Evolutionary conservation across 345 rosid species (phyloP).

Genomic region (Eucalyptus sideroxylon): DNA sequence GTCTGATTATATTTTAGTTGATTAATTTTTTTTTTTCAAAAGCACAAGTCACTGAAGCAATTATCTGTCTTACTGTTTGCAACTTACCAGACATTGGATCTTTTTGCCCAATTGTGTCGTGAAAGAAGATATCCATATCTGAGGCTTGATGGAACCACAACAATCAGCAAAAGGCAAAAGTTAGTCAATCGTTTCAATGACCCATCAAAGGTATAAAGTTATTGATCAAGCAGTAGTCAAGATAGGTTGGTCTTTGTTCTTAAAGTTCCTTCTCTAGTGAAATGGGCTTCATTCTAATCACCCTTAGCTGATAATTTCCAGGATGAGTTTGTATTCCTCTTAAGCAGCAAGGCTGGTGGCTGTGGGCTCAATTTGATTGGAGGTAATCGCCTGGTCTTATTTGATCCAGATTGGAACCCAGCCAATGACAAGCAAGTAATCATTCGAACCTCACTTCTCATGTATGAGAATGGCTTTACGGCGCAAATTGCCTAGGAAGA

Average conservation of each 20-base stretch:
- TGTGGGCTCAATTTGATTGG: slow-evolving; percentile 97
- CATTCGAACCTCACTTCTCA: neutral
- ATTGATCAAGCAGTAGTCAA: neutral
- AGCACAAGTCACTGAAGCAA: neutral
- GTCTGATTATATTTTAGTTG: neutral
- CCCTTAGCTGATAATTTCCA: slow-evolving; percentile 10
- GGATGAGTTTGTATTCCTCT: slow-evolving; percentile 95
- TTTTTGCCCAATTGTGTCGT: slow-evolving; percentile 92
- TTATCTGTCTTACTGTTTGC: neutral
- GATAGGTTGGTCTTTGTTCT: neutral
- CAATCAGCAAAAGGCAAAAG: slow-evolving; percentile 94
- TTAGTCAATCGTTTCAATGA: slow-evolving; percentile 88
- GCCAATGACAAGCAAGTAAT: slow-evolving; percentile 99
- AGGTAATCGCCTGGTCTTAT: slow-evolving; percentile 86
- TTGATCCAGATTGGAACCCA: slow-evolving; percentile 99
- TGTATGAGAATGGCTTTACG: neutral
- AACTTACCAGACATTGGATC: slow-evolving; percentile 73
- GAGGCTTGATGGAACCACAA: slow-evolving; percentile 91
- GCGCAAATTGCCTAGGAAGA: neutral
- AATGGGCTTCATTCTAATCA: neutral
- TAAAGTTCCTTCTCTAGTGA: neutral
- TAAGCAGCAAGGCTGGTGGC: slow-evolving; percentile 99
- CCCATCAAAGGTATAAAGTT: slow-evolving; percentile 47
- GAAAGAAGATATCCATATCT: slow-evolving; percentile 93
- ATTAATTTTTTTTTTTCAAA: neutral